A percentile compares a stretch with the other conserved stretches of the same genome.
phyloP scores from a whole-genome alignment of 2,329 filamentous ascomycete species.

The Meredithiella fracta region DNA sequence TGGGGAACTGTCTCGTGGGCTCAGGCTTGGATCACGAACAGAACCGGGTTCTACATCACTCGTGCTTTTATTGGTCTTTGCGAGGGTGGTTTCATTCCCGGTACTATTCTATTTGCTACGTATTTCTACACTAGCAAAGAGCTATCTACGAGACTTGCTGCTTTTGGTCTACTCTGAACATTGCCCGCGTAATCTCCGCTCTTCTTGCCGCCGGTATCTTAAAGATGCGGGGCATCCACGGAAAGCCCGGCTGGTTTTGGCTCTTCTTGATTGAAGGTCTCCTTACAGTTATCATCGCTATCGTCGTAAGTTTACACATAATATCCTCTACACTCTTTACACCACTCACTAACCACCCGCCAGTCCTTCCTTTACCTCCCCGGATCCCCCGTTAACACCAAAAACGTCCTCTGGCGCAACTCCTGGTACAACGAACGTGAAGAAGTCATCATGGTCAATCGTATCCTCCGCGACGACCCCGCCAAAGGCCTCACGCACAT shows the following conservation, averaged over 20 bases:
- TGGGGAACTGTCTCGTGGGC: constrained; percentile 29
- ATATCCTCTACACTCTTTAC: not conserved
- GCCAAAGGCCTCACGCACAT: constrained; percentile 39
- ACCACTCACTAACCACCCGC: constrained; percentile 15
- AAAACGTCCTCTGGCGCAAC: constrained; percentile 36
- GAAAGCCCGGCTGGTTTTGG: constrained; percentile 39
- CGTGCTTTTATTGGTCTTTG: constrained; percentile 36
- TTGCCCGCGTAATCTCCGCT: constrained; percentile 19
- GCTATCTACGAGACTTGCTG: constrained; percentile 47
- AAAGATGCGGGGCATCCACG: constrained; percentile 44
- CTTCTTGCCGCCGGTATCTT: constrained; percentile 51
- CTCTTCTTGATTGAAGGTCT: constrained; percentile 53
- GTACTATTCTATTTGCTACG: constrained; percentile 46
- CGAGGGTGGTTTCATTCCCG: constrained; percentile 42
- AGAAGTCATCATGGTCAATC: constrained; percentile 41
- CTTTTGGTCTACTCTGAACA: constrained; percentile 46
- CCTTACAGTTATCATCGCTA: constrained; percentile 47
- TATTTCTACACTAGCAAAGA: constrained; percentile 60
- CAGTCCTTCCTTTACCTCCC: constrained; percentile 44
- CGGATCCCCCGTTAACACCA: constrained; percentile 48
- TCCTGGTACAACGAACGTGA: constrained; percentile 42
- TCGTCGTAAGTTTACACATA: constrained; percentile 19
- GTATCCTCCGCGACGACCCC: constrained; percentile 38
- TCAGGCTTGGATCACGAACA: constrained; percentile 34
- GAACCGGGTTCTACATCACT: constrained; percentile 32